Conservation (phyloP, 2,329 filamentous ascomycete species). For the Endocalyx cinctus region DNA sequence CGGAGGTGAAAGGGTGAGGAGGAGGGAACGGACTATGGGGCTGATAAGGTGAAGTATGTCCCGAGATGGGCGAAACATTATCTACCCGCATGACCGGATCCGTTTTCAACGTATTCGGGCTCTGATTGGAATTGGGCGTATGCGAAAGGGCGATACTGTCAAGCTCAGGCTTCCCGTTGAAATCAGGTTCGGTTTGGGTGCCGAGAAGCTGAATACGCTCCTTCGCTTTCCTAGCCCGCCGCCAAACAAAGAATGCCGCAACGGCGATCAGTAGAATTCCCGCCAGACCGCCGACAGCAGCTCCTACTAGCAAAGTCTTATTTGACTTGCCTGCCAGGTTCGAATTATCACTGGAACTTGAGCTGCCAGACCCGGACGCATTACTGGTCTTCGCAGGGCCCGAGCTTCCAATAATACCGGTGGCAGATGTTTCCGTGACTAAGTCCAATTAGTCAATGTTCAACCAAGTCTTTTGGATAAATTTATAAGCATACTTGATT, state of each 20-base stretch:
- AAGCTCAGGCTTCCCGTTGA: conserved; percentile 20
- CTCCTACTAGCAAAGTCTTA: conserved; percentile 23
- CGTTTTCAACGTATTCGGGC: conserved; percentile 10
- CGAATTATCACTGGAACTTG: conserved; percentile 29
- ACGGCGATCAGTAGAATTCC: conserved; percentile 27
- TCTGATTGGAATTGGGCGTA: conserved; percentile 9
- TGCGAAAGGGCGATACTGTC: conserved; percentile 14
- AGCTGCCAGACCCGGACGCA: conserved; percentile 15
- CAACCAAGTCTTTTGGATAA: background rate
- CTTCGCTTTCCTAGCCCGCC: conserved; percentile 12
- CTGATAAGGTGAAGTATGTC: conserved; percentile 11
- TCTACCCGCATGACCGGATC: conserved; percentile 9
- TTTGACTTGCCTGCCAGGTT: conserved; percentile 19
- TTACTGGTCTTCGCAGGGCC: too few relatives aligned
- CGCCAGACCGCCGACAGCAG: conserved; percentile 27
- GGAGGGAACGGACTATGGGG: too few relatives aligned
- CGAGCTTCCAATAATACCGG: too few relatives aligned
- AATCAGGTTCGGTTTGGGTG: background rate
- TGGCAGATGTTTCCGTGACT: conserved; percentile 12
- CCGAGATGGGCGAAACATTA: conserved; percentile 21
- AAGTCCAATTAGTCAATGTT: conserved; percentile 4
- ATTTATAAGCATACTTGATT: conserved; percentile 26
- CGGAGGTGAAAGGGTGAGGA: too few relatives aligned
- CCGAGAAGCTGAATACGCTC: background rate
- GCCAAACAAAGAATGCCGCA: conserved; percentile 32